Conservation (phyloP, 169 alveolate genomes). For the Amoebophrya sp. region DNA sequence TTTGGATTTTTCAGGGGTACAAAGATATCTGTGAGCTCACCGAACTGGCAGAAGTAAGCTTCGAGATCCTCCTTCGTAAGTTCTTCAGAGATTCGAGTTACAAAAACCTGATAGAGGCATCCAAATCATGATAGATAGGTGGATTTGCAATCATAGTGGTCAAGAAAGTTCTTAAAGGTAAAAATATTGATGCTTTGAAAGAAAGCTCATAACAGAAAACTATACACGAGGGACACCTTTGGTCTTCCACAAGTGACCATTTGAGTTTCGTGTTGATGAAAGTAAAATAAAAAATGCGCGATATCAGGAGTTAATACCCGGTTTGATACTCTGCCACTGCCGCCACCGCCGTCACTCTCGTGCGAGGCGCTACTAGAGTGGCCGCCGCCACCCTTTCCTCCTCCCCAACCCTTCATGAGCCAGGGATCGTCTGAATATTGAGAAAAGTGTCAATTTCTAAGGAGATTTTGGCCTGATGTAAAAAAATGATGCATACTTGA, state of each 20-base stretch:
- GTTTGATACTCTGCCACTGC: background rate
- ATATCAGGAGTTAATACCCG: too few species aligned
- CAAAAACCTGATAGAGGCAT: constrained; percentile 12
- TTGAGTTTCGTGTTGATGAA: too few species aligned
- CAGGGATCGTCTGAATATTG: constrained; percentile 9
- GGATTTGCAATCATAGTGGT: background rate
- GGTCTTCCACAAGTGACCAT: too few species aligned
- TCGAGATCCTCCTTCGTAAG: background rate
- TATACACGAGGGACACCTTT: too few species aligned
- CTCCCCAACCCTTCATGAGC: constrained; percentile 12
- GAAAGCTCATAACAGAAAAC: background rate
- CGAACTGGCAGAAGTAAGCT: constrained; percentile 13
- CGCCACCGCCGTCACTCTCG: background rate
- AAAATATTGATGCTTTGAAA: background rate
- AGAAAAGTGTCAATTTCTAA: too few species aligned
- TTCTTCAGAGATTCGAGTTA: background rate
- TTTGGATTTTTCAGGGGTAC: background rate
- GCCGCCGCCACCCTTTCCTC: background rate
- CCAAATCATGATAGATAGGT: background rate
- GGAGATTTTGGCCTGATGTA: background rate
- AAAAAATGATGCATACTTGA: too few species aligned
- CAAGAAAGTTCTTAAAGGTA: background rate
- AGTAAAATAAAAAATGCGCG: too few species aligned
- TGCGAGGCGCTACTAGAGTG: background rate
- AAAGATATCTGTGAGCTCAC: background rate